Percentiles rank a stretch among this genome's conserved stretches.
These are phyloP conservation scores for Talaromyces sp. DNA, from an alignment of 2,329 filamentous ascomycete genomes.

Conservation along the genomic window DNA sequence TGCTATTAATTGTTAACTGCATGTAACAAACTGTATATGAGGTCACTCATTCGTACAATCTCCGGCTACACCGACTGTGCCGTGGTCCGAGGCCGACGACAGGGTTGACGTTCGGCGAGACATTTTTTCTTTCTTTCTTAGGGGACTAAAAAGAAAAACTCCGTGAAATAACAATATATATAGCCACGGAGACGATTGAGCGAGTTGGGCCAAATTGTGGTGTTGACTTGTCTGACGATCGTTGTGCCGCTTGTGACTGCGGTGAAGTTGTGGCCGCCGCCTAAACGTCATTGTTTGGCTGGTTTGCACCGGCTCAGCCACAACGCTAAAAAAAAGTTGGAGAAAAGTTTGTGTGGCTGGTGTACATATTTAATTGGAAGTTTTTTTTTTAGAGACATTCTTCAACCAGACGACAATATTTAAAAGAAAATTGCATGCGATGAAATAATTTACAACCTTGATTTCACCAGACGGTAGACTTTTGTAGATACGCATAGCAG, in stretches of 20 bases:
- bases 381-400: neutral
- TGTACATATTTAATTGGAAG: neutral
- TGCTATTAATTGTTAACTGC: slow-evolving; percentile 16
- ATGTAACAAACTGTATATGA: slow-evolving; percentile 6
- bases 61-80: slow-evolving; percentile 18
- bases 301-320: slow-evolving; percentile 10
- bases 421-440: neutral
- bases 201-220: neutral
- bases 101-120: slow-evolving; percentile 27
- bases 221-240: neutral
- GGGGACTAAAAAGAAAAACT: neutral
- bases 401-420: neutral
- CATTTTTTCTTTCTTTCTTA: slow-evolving; percentile 22
- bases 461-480: slow-evolving; percentile 24
- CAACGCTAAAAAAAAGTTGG: slow-evolving; percentile 3
- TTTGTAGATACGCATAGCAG: slow-evolving; percentile 31
- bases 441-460: slow-evolving; percentile 15
- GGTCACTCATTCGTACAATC: slow-evolving; percentile 22
- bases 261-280: neutral
- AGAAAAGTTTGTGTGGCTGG: slow-evolving; percentile 5
- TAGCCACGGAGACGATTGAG: neutral
- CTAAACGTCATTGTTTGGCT: slow-evolving; percentile 30
- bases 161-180: neutral
- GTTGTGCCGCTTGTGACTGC: neutral
- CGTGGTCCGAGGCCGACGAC: slow-evolving; percentile 28